A percentile compares a stretch with the other conserved stretches of the same genome.
Conservation (phyloP, 2,329 filamentous ascomycete species). For the Rhexocercosporidium sp. region DNA sequence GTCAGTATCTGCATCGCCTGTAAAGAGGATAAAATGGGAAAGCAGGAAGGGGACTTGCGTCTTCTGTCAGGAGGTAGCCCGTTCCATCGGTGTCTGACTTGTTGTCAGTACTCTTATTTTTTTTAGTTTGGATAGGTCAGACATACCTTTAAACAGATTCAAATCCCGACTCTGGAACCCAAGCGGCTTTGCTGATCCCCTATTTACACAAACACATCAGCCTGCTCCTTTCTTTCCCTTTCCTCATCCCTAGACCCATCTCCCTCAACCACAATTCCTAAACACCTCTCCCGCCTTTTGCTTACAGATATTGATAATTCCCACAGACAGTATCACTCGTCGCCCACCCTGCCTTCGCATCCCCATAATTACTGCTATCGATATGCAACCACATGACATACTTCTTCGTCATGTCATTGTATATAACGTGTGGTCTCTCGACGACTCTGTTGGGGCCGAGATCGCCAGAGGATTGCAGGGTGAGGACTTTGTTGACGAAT, state of each 20-base stretch:
- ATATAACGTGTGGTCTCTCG: conserved; percentile 71
- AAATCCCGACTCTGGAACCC: conserved; percentile 43
- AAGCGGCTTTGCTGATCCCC: conserved; percentile 40
- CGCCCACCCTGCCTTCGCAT: conserved; percentile 69
- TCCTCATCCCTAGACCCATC: not conserved
- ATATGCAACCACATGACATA: conserved; percentile 76
- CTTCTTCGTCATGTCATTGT: conserved; percentile 65
- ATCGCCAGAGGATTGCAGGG: conserved; percentile 57
- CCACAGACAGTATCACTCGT: conserved; percentile 64
- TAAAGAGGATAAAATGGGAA: not conserved
- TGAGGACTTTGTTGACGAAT: conserved; percentile 63
- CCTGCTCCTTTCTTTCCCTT: not conserved
- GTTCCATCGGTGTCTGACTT: conserved; percentile 62
- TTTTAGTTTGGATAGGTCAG: no score
- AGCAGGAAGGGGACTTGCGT: conserved; percentile 49
- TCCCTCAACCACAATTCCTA: not conserved
- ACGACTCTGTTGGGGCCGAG: conserved; percentile 66
- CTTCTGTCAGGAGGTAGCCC: conserved; percentile 66
- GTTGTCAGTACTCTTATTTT: conserved; percentile 7
- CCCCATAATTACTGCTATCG: conserved; percentile 63
- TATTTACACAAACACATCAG: conserved; percentile 20
- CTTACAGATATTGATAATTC: conserved; percentile 55
- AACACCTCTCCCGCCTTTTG: not conserved
- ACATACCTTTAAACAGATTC: conserved; percentile 39
- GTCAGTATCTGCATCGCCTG: conserved; percentile 51